phyloP scores from a whole-genome alignment of 164 flowering plant species.

The Kingdonia uniflora region DNA sequence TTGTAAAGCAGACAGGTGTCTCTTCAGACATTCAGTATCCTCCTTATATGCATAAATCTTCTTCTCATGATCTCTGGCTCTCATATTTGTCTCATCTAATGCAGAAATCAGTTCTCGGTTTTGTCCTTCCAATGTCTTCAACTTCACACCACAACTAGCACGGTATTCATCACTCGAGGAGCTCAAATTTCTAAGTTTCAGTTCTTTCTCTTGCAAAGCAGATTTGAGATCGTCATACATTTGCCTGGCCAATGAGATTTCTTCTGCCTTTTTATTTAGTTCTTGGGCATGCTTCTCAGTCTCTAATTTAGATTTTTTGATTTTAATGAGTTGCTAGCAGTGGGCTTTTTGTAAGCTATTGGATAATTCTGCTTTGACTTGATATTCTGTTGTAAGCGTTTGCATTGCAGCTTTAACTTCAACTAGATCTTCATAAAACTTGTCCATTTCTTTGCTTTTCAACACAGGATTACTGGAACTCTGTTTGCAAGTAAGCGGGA shows the following conservation, averaged over 20 bases:
- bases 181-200: background rate
- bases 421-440: too few species aligned
- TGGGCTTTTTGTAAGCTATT: too few species aligned
- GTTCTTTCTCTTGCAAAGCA: slow-evolving; percentile 29
- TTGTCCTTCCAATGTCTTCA: slow-evolving; percentile 28
- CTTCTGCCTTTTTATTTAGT: slow-evolving; percentile 15
- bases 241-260: slow-evolving; percentile 20
- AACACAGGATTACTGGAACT: too few species aligned
- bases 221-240: slow-evolving; percentile 25
- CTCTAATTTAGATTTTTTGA: too few species aligned
- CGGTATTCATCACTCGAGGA: slow-evolving; percentile 27
- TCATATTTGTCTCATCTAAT: slow-evolving; percentile 34
- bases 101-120: slow-evolving; percentile 26
- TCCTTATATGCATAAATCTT: slow-evolving; percentile 5
- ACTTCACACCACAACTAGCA: slow-evolving; percentile 19
- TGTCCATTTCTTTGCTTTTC: too few species aligned
- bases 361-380: too few species aligned
- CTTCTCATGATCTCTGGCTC: slow-evolving; percentile 14
- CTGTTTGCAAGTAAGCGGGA: too few species aligned
- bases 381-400: too few species aligned
- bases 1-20: slow-evolving; percentile 20
- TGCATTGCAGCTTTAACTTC: too few species aligned
- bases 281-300: too few species aligned
- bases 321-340: too few species aligned
- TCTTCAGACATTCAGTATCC: slow-evolving; percentile 34